A percentile compares a stretch with the other conserved stretches of the same genome.
Conservation (phyloP, 768 basidiomycete genomes). For the Dentipellis sp. region DNA sequence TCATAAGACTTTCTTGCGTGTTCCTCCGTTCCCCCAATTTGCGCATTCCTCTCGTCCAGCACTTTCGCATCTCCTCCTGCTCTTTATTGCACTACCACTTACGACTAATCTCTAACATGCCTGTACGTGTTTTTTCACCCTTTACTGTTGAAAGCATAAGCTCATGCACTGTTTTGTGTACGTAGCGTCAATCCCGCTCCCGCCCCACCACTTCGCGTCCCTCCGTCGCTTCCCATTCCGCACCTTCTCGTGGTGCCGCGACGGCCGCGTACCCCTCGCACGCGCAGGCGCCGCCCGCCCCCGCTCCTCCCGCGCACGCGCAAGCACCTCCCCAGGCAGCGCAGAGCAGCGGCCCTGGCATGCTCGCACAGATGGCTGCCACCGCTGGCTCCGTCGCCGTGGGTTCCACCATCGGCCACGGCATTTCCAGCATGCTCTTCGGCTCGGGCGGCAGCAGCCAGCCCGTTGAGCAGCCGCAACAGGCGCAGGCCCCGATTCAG, state of each 20-base stretch:
- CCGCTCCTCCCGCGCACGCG: constrained; percentile 21
- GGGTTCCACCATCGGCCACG: constrained; percentile 84
- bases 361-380: constrained; percentile 80
- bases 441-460: constrained; percentile 67
- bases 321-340: constrained; percentile 22
- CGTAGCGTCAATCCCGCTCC: constrained; percentile 73
- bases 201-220: constrained; percentile 38
- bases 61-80: not conserved
- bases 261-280: constrained; percentile 18
- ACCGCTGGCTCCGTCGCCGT: constrained; percentile 87
- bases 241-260: constrained; percentile 25
- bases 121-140: constrained; percentile 29
- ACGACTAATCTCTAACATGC: constrained; percentile 36
- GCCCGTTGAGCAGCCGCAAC: constrained; percentile 30
- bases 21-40: constrained; percentile 3
- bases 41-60: constrained; percentile 1
- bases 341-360: constrained; percentile 41
- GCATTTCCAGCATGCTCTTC: constrained; percentile 85
- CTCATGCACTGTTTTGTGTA: not conserved
- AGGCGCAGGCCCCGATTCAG: constrained; percentile 41
- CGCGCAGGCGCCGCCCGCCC: constrained; percentile 34
- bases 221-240: constrained; percentile 34
- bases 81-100: not conserved
- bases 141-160: not conserved
- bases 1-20: constrained; percentile 1